Evolutionary conservation across 352 stramenopile species (phyloP).

Genomic region (Globisporangium megalacanthum): DNA sequence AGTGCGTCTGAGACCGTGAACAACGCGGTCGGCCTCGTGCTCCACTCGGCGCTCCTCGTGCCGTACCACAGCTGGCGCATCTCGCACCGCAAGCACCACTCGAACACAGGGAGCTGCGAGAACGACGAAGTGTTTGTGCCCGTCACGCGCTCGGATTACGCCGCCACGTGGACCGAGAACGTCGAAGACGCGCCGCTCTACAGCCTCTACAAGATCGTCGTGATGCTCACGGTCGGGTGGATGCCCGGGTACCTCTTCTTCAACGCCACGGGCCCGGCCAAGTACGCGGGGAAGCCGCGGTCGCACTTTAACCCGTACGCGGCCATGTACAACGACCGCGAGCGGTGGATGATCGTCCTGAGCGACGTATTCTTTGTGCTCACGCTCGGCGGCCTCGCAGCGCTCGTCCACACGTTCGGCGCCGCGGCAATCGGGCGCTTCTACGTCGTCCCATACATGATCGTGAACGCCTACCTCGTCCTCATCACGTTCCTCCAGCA

Average conservation of each 20-base stretch:
- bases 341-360: constrained; percentile 91
- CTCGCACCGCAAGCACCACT: constrained; percentile 95
- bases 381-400: constrained; percentile 50
- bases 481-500: constrained; percentile 98
- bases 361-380: constrained; percentile 89
- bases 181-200: constrained; percentile 94
- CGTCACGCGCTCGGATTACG: constrained; percentile 66
- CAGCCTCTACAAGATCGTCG: constrained; percentile 91
- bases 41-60: constrained; percentile 96
- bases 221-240: constrained; percentile 94
- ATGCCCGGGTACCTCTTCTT: constrained; percentile 97
- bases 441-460: constrained; percentile 95
- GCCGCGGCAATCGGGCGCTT: constrained; percentile 86
- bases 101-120: constrained; percentile 92
- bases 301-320: constrained; percentile 96
- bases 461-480: constrained; percentile 96
- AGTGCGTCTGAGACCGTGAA: constrained; percentile 93
- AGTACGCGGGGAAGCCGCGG: constrained; percentile 81
- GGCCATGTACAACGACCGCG: constrained; percentile 91
- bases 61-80: constrained; percentile 98
- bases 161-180: constrained; percentile 56
- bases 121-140: constrained; percentile 98
- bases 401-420: constrained; percentile 59
- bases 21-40: constrained; percentile 94
- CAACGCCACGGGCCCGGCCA: constrained; percentile 89